Percentiles rank a stretch among this genome's conserved stretches.
Evolutionary conservation across 768 basidiomycete genomes (phyloP).

Genomic region (Artomyces pyxidatus): DNA sequence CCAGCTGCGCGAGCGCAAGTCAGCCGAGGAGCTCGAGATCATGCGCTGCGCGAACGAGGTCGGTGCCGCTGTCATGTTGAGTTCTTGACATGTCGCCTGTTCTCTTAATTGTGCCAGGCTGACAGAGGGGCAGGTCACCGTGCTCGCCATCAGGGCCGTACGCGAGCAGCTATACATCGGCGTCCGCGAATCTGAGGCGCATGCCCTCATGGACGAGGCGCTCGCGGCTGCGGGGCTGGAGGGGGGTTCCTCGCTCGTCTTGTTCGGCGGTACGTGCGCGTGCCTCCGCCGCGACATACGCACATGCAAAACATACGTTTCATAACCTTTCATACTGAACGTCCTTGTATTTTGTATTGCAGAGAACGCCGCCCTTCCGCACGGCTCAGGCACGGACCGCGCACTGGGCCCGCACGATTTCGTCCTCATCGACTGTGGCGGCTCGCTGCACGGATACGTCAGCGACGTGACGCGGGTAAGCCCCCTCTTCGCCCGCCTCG

Average conservation of each 20-base stretch:
- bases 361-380: conserved; percentile 81
- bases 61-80: not conserved
- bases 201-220: conserved; percentile 46
- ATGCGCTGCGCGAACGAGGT: conserved; percentile 80
- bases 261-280: conserved; percentile 62
- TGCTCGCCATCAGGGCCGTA: conserved; percentile 65
- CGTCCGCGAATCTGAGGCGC: conserved; percentile 67
- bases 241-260: conserved; percentile 51
- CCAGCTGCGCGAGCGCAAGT: conserved; percentile 70
- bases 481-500: conserved; percentile 1
- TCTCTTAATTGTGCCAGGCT: not conserved
- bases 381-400: conserved; percentile 71
- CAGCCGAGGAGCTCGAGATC: conserved; percentile 56
- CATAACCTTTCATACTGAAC: conserved; percentile 2
- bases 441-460: conserved; percentile 62
- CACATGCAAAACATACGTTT: not conserved
- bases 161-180: conserved; percentile 55
- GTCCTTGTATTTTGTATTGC: not conserved
- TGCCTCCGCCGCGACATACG: not conserved
- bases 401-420: conserved; percentile 48
- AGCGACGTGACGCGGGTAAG: conserved; percentile 75
- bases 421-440: conserved; percentile 69
- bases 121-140: conserved; percentile 73
- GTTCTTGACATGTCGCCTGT: not conserved
- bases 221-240: conserved; percentile 51